Base-by-base conservation (phyloP, 768 basidiomycete species). In the Fomitopsis pulvina region DNA sequence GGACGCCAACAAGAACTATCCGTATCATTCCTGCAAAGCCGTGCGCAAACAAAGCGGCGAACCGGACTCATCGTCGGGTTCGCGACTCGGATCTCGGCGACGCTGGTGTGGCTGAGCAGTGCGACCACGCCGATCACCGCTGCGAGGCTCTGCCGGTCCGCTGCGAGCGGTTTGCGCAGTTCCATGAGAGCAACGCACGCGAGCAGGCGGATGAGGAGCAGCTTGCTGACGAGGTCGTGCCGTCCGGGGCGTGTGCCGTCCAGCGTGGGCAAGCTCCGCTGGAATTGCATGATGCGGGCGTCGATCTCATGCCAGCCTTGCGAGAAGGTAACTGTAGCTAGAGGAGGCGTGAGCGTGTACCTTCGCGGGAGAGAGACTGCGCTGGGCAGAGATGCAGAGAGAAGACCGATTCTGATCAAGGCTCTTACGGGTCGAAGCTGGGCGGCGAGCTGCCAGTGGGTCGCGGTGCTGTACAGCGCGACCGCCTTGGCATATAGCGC, bases 381-480 rank as follows among this genome's bases (percentile, higher is more conserved):
- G 24, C 60, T 62, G 32, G 58, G 55, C 61, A 67, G 66, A 18
- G 66, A 64, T 26, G 64, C 75, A 5, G 75, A 71, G 18, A 86
- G 63, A n/a, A n/a, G n/a, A n/a, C n/a, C n/a, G n/a, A n/a, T n/a
- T n/a, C n/a, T n/a, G n/a, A n/a, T n/a, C n/a, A n/a, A n/a, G n/a
- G n/a, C n/a, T n/a, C n/a, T n/a, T n/a, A n/a, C n/a, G n/a, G n/a
- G n/a, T n/a, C n/a, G n/a, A n/a, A n/a, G n/a, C n/a, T n/a, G n/a
- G n/a, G n/a, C n/a, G n/a, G n/a, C n/a, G n/a, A n/a, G n/a, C n/a
- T n/a, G n/a, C n/a, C n/a, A n/a, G 42, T 76, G 74, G 5, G 76
- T 70, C 9, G 82, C 77, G 20, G 75, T 71, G 57, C 83, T 81
- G 50, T 82, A 77, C 34, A 85, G 65, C 21, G 81, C 71, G 4